These are phyloP conservation scores for Camelina neglecta DNA, from an alignment of 345 rosid species.

Conservation along the genomic window DNA sequence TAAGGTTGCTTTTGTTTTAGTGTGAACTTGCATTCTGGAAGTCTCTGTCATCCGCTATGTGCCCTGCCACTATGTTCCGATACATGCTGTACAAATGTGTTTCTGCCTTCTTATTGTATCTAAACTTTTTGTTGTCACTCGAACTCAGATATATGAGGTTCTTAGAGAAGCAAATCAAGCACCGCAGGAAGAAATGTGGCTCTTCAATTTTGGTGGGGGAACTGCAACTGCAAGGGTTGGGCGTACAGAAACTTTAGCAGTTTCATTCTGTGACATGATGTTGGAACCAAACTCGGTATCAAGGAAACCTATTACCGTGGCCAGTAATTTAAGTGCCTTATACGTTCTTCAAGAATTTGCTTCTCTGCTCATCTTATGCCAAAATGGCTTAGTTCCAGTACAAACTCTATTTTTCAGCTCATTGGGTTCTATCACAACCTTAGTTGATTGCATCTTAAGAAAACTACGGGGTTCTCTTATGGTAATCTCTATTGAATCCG, in stretches of 20 bases:
- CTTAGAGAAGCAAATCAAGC: constrained; percentile 59
- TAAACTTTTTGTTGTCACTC: constrained; percentile 12
- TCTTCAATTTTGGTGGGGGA: constrained; percentile 52
- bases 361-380: constrained; percentile 49
- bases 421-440: constrained; percentile 61
- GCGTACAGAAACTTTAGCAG: constrained; percentile 41
- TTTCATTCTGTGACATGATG: constrained; percentile 37
- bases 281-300: constrained; percentile 37
- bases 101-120: constrained; percentile 7
- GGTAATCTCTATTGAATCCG: constrained; percentile 72
- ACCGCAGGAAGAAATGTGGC: constrained; percentile 55
- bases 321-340: constrained; percentile 54
- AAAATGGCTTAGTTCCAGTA: constrained; percentile 45
- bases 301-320: constrained; percentile 44
- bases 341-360: constrained; percentile 65
- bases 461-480: constrained; percentile 75
- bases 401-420: constrained; percentile 71
- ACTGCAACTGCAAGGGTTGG: constrained; percentile 46
- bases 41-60: constrained; percentile 19
- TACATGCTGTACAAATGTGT: neutral
- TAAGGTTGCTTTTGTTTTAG: constrained; percentile 14
- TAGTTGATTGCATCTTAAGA: constrained; percentile 71
- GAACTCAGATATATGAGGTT: constrained; percentile 66
- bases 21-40: constrained; percentile 15
- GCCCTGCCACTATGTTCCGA: constrained; percentile 11